Evolutionary conservation across 345 rosid genomes (phyloP).

Genomic region (Salix udensis): DNA sequence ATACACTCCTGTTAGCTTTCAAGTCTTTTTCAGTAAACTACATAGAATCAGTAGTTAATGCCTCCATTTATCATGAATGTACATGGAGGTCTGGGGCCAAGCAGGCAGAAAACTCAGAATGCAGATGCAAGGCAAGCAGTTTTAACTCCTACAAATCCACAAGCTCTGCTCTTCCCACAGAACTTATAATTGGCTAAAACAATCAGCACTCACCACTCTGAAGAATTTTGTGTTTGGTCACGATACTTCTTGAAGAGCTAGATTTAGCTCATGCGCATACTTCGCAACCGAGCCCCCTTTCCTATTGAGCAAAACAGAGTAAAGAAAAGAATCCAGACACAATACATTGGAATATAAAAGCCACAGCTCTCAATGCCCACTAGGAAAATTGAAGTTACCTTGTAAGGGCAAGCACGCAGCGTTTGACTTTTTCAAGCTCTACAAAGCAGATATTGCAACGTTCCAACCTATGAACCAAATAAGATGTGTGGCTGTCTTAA

Average conservation of each 20-base stretch:
- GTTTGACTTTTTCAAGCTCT: constrained; percentile 86
- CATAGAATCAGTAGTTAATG: constrained; percentile 28
- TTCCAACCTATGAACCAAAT: constrained; percentile 50
- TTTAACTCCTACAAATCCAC: constrained; percentile 13
- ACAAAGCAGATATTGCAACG: constrained; percentile 78
- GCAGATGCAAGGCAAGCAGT: neutral
- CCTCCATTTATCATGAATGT: constrained; percentile 30
- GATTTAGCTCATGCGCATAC: constrained; percentile 73
- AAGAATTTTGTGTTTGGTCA: constrained; percentile 22
- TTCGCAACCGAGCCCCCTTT: constrained; percentile 91
- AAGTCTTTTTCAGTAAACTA: constrained; percentile 14
- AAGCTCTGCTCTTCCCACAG: constrained; percentile 7
- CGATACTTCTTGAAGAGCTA: constrained; percentile 76
- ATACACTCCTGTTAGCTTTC: neutral
- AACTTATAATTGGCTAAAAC: constrained; percentile 9
- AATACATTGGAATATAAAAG: neutral
- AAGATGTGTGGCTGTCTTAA: constrained; percentile 2
- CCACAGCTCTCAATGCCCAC: constrained; percentile 11
- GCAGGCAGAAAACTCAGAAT: constrained; percentile 1
- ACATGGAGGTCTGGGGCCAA: constrained; percentile 22
- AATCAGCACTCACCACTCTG: neutral
- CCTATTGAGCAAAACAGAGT: constrained; percentile 31
- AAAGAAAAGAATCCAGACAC: neutral
- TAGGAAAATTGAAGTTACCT: constrained; percentile 11
- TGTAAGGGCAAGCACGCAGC: constrained; percentile 50